These are phyloP conservation scores for Abrus pulchellus DNA, from an alignment of 306 rosid species.

Conservation along the genomic window DNA sequence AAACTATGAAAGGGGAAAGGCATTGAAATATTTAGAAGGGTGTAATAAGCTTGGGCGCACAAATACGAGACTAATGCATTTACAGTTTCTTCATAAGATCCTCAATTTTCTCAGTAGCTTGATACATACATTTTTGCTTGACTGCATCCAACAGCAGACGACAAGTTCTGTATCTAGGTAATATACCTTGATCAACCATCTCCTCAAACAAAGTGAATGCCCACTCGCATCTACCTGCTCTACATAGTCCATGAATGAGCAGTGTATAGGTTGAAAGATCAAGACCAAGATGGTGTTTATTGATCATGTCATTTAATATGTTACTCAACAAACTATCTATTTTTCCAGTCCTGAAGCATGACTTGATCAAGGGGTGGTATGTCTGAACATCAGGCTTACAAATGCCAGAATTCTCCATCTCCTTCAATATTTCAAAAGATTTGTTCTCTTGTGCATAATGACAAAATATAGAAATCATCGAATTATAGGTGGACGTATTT, in stretches of 20 bases:
- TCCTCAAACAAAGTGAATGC: conserved; percentile 74
- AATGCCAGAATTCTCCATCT: conserved; percentile 70
- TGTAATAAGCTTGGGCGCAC: neutral
- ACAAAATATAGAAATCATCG: conserved; percentile 86
- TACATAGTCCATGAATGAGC: conserved; percentile 84
- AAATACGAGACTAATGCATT: conserved; percentile 1
- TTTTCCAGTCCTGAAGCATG: conserved; percentile 69
- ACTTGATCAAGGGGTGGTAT: conserved; percentile 83
- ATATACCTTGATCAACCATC: conserved; percentile 75
- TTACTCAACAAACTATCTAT: conserved; percentile 54
- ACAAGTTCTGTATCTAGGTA: conserved; percentile 77
- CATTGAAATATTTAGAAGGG: too few species aligned
- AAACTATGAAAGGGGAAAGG: too few species aligned
- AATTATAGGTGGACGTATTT: conserved; percentile 80
- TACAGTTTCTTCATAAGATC: conserved; percentile 69
- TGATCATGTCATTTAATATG: conserved; percentile 74
- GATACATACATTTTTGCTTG: conserved; percentile 67
- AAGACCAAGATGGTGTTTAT: conserved; percentile 75
- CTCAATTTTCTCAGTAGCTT: conserved; percentile 75
- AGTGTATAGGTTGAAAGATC: conserved; percentile 81
- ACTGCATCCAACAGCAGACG: conserved; percentile 77
- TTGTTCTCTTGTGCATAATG: conserved; percentile 58
- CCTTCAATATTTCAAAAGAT: conserved; percentile 62
- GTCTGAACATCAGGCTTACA: conserved; percentile 89
- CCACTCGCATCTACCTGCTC: conserved; percentile 72